phyloP scores from a whole-genome alignment of 1,284 basidiomycete species.

The Trichosporon coremiiforme region DNA sequence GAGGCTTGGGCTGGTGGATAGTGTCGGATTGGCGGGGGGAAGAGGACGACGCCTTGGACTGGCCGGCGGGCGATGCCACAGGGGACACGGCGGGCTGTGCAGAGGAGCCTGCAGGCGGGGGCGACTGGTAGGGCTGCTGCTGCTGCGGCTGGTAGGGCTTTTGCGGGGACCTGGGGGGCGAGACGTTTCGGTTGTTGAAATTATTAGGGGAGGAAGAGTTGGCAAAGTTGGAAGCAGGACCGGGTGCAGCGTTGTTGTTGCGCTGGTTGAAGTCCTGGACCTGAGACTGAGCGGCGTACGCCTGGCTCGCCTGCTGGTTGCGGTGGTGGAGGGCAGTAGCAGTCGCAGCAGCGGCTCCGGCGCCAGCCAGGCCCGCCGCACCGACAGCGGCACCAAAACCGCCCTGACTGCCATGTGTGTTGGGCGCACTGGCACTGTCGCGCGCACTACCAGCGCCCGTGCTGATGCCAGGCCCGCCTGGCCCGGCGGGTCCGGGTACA shows the following conservation, averaged over 20 bases:
- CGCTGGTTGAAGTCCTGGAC: background rate
- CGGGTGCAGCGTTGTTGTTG: background rate
- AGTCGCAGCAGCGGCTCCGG: background rate
- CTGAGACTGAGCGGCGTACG: background rate
- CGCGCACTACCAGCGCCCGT: background rate
- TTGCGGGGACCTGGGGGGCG: background rate
- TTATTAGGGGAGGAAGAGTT: background rate
- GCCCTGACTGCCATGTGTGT: constrained; percentile 16
- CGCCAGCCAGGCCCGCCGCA: background rate
- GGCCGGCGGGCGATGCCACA: constrained; percentile 10
- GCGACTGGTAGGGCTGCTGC: background rate
- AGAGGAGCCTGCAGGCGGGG: background rate
- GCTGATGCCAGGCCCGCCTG: background rate
- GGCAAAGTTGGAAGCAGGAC: background rate
- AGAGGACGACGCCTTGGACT: constrained; percentile 7
- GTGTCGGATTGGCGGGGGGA: constrained; percentile 14
- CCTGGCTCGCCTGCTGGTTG: background rate
- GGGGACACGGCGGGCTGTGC: constrained; percentile 3
- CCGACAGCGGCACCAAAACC: constrained; percentile 16
- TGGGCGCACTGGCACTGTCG: background rate
- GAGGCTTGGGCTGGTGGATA: constrained; percentile 4
- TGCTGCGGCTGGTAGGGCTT: background rate
- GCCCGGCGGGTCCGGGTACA: background rate
- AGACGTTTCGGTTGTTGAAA: background rate
- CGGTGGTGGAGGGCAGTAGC: background rate